These are phyloP conservation scores for Desmodesmus armatus DNA, from an alignment of 139 green algal genomes.

Conservation along the genomic window DNA sequence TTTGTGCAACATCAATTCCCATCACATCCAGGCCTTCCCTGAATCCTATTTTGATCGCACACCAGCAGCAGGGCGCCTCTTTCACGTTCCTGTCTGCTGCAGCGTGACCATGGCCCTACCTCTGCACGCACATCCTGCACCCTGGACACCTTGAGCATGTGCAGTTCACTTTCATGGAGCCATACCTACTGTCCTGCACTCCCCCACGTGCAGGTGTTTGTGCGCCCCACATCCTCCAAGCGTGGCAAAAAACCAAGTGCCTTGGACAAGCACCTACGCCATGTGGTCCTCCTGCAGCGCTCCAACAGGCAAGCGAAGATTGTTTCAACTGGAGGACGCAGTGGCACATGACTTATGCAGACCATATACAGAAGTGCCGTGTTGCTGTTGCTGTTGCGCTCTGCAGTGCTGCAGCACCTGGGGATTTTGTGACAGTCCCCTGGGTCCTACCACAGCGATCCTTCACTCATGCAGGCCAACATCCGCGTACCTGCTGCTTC, in stretches of 20 bases:
- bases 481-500: no score
- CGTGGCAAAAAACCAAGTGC: slow-evolving; percentile 13
- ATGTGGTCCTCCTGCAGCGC: background rate
- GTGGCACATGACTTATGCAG: no score
- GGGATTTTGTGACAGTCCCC: no score
- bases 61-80: background rate
- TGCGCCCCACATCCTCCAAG: slow-evolving; percentile 1
- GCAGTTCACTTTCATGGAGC: background rate
- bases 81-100: background rate
- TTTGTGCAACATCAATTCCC: background rate
- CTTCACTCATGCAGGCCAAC: no score
- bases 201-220: background rate
- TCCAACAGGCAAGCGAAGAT: background rate
- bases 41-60: background rate
- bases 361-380: no score
- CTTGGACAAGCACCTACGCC: slow-evolving; percentile 21
- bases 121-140: background rate
- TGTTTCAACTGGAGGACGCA: no score
- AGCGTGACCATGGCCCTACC: background rate
- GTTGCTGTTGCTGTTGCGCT: no score
- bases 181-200: background rate
- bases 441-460: no score
- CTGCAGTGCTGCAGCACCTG: no score
- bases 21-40: background rate
- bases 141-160: background rate